These are phyloP conservation scores for Dioscorea alata DNA, from an alignment of 106 monocot genomes.

Conservation along the genomic window DNA sequence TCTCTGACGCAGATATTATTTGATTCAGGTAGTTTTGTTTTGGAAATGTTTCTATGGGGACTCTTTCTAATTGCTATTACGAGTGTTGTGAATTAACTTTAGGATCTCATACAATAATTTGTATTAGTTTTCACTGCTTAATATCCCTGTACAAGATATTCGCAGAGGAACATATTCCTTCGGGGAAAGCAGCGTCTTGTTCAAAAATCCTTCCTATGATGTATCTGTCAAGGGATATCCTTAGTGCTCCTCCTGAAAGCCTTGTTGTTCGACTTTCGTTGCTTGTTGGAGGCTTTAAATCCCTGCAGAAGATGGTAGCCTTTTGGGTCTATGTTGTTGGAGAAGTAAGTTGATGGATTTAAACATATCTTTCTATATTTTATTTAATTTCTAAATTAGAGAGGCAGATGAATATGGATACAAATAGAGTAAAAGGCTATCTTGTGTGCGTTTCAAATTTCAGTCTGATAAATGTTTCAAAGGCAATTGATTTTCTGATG, in stretches of 20 bases:
- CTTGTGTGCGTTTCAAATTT: neutral
- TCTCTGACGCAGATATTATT: conserved; percentile 33
- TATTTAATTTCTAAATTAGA: too few relatives aligned
- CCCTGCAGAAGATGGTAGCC: conserved; percentile 57
- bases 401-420: too few relatives aligned
- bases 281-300: conserved; percentile 54
- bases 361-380: neutral
- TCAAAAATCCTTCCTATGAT: conserved; percentile 2
- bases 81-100: neutral
- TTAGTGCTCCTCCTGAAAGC: conserved; percentile 77
- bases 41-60: neutral
- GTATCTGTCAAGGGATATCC: conserved; percentile 42
- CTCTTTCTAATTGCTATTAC: neutral
- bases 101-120: conserved; percentile 5
- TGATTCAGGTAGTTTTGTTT: conserved; percentile 42
- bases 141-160: conserved; percentile 43
- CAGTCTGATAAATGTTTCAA: neutral
- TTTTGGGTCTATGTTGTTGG: conserved; percentile 58
- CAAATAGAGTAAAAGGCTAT: neutral
- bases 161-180: conserved; percentile 37
- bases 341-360: conserved; percentile 50
- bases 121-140: conserved; percentile 18
- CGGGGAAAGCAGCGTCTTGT: conserved; percentile 14
- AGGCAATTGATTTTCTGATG: too few relatives aligned
- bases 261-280: conserved; percentile 53